A percentile compares a stretch with the other conserved stretches of the same genome.
phyloP scores from a whole-genome alignment of 78 protist species.

The Cyanophora paradoxa region DNA sequence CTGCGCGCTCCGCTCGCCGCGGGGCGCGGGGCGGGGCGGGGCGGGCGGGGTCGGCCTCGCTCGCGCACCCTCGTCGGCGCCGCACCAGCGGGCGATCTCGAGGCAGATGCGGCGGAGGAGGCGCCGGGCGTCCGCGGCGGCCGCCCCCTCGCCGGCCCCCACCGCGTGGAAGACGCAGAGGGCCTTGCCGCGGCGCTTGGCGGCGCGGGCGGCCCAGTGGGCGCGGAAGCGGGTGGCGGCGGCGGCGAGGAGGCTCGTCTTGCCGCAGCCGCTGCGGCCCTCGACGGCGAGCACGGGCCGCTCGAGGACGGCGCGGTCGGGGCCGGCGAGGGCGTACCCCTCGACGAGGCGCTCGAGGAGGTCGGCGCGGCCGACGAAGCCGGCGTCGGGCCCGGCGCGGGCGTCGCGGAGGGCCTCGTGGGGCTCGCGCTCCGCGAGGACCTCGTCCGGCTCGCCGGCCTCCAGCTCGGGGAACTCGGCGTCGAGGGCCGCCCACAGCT shows the following conservation, averaged over 20 bases:
- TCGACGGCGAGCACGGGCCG: slow-evolving; percentile 28
- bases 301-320: slow-evolving; percentile 6
- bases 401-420: background rate
- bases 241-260: slow-evolving; percentile 35
- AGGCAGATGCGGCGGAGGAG: too few relatives aligned
- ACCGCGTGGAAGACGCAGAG: background rate
- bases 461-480: slow-evolving; percentile 27
- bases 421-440: background rate
- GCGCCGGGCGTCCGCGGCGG: background rate
- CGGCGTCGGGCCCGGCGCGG: too few relatives aligned
- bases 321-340: slow-evolving; percentile 22
- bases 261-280: slow-evolving; percentile 61
- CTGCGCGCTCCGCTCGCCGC: slow-evolving; percentile 15
- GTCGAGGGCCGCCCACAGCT: slow-evolving; percentile 17
- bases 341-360: background rate
- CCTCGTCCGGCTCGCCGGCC: slow-evolving; percentile 44
- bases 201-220: too few relatives aligned
- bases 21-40: slow-evolving; percentile 8
- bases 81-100: background rate
- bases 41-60: background rate
- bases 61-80: background rate
- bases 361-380: too few relatives aligned
- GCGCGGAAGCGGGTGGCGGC: too few relatives aligned
- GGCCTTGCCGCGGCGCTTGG: background rate
- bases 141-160: background rate